These are phyloP conservation scores for Pythium folliculosum DNA, from an alignment of 352 stramenopile genomes.

Conservation along the genomic window DNA sequence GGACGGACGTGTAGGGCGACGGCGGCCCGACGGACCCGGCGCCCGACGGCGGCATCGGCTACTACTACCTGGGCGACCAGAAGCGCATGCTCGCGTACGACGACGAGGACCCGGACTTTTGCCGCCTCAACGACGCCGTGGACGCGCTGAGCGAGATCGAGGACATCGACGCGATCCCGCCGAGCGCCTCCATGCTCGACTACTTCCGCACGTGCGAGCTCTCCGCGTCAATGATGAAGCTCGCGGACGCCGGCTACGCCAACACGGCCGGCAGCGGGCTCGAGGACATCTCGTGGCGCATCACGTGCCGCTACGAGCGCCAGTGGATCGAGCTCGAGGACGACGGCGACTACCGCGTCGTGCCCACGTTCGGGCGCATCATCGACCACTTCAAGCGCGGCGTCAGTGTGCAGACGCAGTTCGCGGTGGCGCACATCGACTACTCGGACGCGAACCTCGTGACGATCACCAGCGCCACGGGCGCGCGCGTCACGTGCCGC, in stretches of 20 bases:
- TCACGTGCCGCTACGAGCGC: conserved; percentile 79
- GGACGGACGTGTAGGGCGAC: conserved; percentile 50
- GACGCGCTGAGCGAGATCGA: conserved; percentile 62
- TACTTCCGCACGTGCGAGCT: conserved; percentile 67
- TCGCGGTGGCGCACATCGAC: conserved; percentile 59
- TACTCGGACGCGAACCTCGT: conserved; percentile 54
- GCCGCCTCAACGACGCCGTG: conserved; percentile 72
- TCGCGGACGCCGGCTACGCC: conserved; percentile 75
- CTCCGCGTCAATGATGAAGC: conserved; percentile 80
- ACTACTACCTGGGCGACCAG: conserved; percentile 88
- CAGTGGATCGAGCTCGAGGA: conserved; percentile 85
- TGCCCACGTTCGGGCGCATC: conserved; percentile 70
- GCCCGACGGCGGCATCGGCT: conserved; percentile 77
- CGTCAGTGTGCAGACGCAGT: conserved; percentile 53
- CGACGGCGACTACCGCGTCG: conserved; percentile 76
- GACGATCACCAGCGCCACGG: conserved; percentile 52
- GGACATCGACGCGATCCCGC: conserved; percentile 58
- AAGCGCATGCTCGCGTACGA: conserved; percentile 81
- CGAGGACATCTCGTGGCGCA: conserved; percentile 75
- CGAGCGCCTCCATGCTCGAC: conserved; percentile 71
- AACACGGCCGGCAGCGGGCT: conserved; percentile 75
- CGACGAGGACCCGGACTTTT: conserved; percentile 67
- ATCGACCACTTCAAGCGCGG: conserved; percentile 57
- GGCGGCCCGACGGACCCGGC: conserved; percentile 71
- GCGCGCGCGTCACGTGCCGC: conserved; percentile 60